These are phyloP conservation scores for Tanacetum coccineum DNA, from an alignment of 129 eudicot genomes.

Conservation along the genomic window DNA sequence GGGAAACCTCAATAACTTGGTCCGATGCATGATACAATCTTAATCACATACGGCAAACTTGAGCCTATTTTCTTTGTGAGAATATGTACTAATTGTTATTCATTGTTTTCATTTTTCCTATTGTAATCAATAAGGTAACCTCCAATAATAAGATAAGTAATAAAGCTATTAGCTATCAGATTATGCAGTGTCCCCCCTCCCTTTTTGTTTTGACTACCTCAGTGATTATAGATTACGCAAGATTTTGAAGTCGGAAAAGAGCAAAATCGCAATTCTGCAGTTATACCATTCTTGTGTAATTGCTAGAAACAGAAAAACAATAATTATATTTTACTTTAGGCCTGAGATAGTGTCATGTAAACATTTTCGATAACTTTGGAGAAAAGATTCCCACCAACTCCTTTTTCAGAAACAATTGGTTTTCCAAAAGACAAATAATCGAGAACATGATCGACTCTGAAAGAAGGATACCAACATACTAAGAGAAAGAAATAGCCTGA, in stretches of 20 bases:
- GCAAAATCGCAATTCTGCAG: no score
- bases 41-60: background rate
- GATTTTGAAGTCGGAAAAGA: background rate
- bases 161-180: background rate
- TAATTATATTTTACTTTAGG: no score
- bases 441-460: background rate
- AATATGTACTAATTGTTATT: background rate
- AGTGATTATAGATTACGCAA: background rate
- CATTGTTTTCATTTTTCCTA: background rate
- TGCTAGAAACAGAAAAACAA: no score
- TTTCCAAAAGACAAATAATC: no score
- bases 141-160: background rate
- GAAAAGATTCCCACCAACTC: no score
- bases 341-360: no score
- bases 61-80: background rate
- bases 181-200: no score
- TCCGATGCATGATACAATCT: conserved; percentile 20
- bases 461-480: background rate
- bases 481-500: background rate
- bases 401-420: no score
- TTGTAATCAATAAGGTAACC: conserved; percentile 1
- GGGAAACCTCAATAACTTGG: conserved; percentile 20
- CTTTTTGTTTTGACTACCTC: background rate
- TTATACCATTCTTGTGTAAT: no score
- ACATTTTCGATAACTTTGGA: no score